Evolutionary conservation across 805 yeast species (phyloP).

Genomic region (Candida peoriensis): DNA sequence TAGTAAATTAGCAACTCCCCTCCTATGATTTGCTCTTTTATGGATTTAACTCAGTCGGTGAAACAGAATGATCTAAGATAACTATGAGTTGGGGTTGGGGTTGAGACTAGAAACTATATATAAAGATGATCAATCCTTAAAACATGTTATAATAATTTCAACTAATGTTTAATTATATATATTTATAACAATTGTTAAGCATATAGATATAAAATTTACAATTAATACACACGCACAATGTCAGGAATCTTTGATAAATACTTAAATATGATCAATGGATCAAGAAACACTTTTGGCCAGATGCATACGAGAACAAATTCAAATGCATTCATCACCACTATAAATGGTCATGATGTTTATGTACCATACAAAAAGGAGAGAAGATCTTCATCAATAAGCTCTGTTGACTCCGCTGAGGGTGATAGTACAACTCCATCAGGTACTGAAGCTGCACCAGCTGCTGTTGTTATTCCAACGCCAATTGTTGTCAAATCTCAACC

Average conservation of each 20-base stretch:
- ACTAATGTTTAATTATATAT: too few relatives aligned
- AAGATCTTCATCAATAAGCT: slow-evolving; percentile 15
- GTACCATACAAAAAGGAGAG: slow-evolving; percentile 17
- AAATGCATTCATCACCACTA: slow-evolving; percentile 9
- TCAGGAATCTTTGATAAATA: slow-evolving; percentile 28
- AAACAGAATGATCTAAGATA: too few relatives aligned
- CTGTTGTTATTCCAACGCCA: background rate
- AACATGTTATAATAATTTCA: too few relatives aligned
- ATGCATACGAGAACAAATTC: slow-evolving; percentile 20
- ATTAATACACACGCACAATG: too few relatives aligned
- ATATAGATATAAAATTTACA: too few relatives aligned
- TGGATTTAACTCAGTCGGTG: too few relatives aligned
- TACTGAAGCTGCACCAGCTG: background rate
- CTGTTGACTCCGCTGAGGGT: slow-evolving; percentile 4
- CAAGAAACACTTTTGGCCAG: slow-evolving; percentile 15
- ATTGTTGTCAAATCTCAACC: slow-evolving; percentile 8
- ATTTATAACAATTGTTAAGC: too few relatives aligned
- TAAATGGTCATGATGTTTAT: slow-evolving; percentile 17
- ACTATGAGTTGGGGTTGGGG: too few relatives aligned
- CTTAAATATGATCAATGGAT: slow-evolving; percentile 19
- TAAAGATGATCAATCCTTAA: too few relatives aligned
- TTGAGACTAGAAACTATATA: too few relatives aligned
- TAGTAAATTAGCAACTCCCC: too few relatives aligned
- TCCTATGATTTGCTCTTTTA: too few relatives aligned
- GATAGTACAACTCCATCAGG: background rate